A percentile compares a stretch with the other conserved stretches of the same genome.
phyloP scores from a whole-genome alignment of 768 basidiomycete genomes.

The Saitozyma podzolica region DNA sequence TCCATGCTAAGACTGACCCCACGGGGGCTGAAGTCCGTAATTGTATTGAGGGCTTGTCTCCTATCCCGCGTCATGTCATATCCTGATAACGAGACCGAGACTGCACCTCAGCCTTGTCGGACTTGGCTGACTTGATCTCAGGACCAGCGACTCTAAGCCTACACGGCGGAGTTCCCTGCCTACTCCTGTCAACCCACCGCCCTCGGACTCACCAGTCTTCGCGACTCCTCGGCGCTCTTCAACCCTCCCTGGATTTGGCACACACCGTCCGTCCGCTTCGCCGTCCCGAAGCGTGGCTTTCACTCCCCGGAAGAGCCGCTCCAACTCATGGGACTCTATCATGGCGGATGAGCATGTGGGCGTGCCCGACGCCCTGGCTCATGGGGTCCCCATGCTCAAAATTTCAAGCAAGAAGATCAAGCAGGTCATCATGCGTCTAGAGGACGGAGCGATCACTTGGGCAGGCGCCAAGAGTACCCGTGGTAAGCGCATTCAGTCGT shows the following conservation, averaged over 20 bases:
- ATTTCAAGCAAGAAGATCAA: constrained; percentile 77
- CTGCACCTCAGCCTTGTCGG: not conserved
- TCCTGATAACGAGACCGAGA: not conserved
- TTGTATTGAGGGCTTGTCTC: constrained; percentile 37
- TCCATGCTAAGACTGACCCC: constrained; percentile 52
- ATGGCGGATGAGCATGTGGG: constrained; percentile 1
- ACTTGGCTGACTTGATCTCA: too few relatives aligned
- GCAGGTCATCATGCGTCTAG: constrained; percentile 67
- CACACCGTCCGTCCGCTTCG: not conserved
- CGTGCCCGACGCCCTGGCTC: constrained; percentile 23
- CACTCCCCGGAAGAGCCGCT: not conserved
- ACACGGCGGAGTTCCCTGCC: not conserved
- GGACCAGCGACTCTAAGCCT: too few relatives aligned
- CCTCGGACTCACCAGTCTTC: not conserved
- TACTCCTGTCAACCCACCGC: not conserved
- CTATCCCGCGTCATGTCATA: constrained; percentile 1
- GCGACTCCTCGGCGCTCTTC: not conserved
- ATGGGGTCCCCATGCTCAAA: constrained; percentile 67
- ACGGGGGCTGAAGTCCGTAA: constrained; percentile 39
- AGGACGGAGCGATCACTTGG: constrained; percentile 62
- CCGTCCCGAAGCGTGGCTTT: not conserved
- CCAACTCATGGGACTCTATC: constrained; percentile 2
- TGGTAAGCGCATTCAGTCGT: constrained; percentile 21
- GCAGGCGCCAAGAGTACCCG: constrained; percentile 20
- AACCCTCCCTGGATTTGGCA: not conserved